Evolutionary conservation across 2,329 filamentous ascomycete genomes (phyloP), one percentile per base, ranked within the genome.

Genomic region (Colletotrichum siamense): DNA sequence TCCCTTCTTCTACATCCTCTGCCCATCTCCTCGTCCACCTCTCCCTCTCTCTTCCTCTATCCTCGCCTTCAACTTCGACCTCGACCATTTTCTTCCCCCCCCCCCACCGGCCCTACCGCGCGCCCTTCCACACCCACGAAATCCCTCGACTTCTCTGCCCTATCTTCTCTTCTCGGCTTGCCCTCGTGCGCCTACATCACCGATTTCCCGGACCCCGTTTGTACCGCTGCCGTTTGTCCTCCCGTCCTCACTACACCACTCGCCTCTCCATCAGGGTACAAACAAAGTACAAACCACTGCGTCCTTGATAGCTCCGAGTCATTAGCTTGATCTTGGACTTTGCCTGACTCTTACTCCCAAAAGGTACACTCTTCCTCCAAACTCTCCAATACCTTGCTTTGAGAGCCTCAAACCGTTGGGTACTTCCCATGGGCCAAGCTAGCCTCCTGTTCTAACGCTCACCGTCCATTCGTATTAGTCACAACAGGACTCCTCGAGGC

Each of bases 281-380:
- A 69, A 39, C 28, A 64, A 70, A 65, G 52, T 67, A 49, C 65
- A 67, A 71, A 75, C 75, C 18, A 49, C 49, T 28, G 36, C 72
- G 67, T 65, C 49, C 66, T 73, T 52, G 39, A 65, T n/a, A 71
- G 70, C 71, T 76, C 77, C 78, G 71, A 79, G 78, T 78, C 78
- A 79, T 79, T 79, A 76, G 66, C 55, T 79, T 79, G 78, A 78
- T 63, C 78, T 78, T 77, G 78, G 77, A 78, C 32, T 49, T 76
- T 57, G 49, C 69, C 71, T 70, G 74, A 75, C 64, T 75, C 66
- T 74, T 66, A 62, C 64, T 12, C 65, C 36, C 7, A 69, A 66
- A 75, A 77, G 75, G 75, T 74, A 77, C 69, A 26, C 36, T 74
- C 24, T 67, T 34, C 73, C 61, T 30, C 26, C 55, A 66, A 70